Evolutionary conservation across 2,329 filamentous ascomycete species (phyloP).

Genomic region (Fusarium newnesense): DNA sequence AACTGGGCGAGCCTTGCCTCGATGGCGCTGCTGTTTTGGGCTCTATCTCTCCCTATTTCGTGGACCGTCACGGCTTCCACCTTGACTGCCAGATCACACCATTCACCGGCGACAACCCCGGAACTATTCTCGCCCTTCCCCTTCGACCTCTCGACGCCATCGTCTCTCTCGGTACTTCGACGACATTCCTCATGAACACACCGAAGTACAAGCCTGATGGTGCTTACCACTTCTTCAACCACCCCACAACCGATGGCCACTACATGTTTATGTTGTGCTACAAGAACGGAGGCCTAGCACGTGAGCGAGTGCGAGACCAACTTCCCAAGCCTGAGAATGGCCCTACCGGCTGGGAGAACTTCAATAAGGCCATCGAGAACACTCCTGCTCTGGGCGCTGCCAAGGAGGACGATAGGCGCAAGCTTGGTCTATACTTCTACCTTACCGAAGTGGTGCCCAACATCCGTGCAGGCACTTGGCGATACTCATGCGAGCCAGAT

Average conservation of each 20-base stretch:
- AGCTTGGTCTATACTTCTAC: constrained; percentile 93
- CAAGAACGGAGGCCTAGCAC: constrained; percentile 95
- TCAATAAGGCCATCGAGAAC: constrained; percentile 77
- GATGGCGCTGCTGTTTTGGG: constrained; percentile 87
- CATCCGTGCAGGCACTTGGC: constrained; percentile 85
- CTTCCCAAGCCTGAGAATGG: constrained; percentile 66
- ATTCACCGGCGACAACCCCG: constrained; percentile 95
- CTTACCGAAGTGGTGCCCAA: constrained; percentile 97
- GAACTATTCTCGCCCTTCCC: constrained; percentile 91
- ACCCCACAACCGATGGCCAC: constrained; percentile 87
- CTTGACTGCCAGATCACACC: constrained; percentile 80
- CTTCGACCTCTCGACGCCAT: constrained; percentile 90
- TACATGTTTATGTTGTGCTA: constrained; percentile 99
- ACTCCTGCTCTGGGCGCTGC: constrained; percentile 76
- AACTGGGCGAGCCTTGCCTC: constrained; percentile 81
- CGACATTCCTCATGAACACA: constrained; percentile 97
- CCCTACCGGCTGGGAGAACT: constrained; percentile 76
- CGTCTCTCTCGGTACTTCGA: constrained; percentile 92
- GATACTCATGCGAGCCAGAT: constrained; percentile 72
- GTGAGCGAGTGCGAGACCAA: constrained; percentile 87
- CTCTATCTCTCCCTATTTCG: constrained; percentile 80
- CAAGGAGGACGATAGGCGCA: constrained; percentile 66
- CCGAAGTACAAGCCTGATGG: constrained; percentile 90
- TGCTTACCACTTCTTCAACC: constrained; percentile 97
- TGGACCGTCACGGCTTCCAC: constrained; percentile 80